These are phyloP conservation scores for Penicillium verhagenii DNA, from an alignment of 495 filamentous ascomycete species.

Conservation along the genomic window DNA sequence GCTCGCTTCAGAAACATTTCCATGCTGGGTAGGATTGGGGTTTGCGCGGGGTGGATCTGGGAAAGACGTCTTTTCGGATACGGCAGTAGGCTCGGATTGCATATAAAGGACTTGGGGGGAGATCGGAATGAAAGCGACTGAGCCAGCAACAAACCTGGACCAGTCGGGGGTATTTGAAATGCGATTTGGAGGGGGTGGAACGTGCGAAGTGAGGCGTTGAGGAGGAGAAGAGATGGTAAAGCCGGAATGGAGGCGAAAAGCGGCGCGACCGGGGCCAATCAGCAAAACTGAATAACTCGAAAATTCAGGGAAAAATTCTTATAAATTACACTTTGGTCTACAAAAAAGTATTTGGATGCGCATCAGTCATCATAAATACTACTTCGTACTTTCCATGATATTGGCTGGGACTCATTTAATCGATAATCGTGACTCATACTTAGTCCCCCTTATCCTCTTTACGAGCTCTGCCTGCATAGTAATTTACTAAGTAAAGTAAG, in stretches of 20 bases:
- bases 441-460: background rate
- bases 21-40: conserved; percentile 67
- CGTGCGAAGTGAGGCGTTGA: conserved; percentile 9
- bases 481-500: background rate
- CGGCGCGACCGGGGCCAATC: conserved; percentile 5
- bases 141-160: conserved; percentile 53
- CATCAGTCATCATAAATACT: too few species aligned
- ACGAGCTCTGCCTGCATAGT: too few species aligned
- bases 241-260: conserved; percentile 7
- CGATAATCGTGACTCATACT: background rate
- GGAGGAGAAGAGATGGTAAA: conserved; percentile 3
- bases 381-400: too few species aligned
- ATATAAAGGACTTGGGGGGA: conserved; percentile 68
- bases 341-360: too few species aligned
- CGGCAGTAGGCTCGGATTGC: conserved; percentile 75
- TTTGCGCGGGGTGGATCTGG: conserved; percentile 42
- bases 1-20: conserved; percentile 55
- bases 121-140: conserved; percentile 57
- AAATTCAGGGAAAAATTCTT: background rate
- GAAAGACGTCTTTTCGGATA: conserved; percentile 53
- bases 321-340: background rate
- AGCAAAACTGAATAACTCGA: background rate
- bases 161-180: conserved; percentile 35
- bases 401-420: too few species aligned
- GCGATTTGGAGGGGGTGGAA: conserved; percentile 9